Conservation (phyloP, 129 eudicot species). For the Rutidosis leptorrhynchoides region DNA sequence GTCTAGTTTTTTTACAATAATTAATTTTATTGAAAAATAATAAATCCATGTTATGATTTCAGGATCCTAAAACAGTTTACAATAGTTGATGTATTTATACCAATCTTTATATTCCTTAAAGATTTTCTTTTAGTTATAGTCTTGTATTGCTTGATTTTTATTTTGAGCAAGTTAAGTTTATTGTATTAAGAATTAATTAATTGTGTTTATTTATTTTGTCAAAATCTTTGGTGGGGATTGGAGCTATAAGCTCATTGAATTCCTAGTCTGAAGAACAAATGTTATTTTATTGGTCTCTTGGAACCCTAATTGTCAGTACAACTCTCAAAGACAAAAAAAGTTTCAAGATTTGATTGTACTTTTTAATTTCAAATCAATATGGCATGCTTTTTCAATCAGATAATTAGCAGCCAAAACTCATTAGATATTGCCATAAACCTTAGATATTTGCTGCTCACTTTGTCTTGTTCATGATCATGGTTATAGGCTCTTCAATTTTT, state of each 20-base stretch:
- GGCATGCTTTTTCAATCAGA: conserved; percentile 7
- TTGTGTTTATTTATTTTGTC: conserved; percentile 13
- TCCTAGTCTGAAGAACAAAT: conserved; percentile 17
- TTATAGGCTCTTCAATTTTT: not conserved
- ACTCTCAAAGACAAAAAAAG: conserved; percentile 15
- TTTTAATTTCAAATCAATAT: conserved; percentile 22
- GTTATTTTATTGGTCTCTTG: conserved; percentile 18
- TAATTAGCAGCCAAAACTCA: not conserved
- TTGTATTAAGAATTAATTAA: not conserved
- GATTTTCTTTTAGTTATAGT: not conserved
- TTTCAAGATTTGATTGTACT: conserved; percentile 22
- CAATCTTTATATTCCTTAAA: conserved; percentile 3
- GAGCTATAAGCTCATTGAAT: conserved; percentile 27
- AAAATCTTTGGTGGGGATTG: conserved; percentile 27
- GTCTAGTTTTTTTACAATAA: no score
- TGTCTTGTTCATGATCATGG: conserved; percentile 18
- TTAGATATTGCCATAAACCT: conserved; percentile 8
- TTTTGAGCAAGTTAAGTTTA: not conserved
- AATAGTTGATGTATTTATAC: not conserved
- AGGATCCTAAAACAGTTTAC: not conserved
- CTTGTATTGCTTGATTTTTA: not conserved
- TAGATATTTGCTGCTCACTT: not conserved
- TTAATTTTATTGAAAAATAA: no score
- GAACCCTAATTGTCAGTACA: conserved; percentile 38
- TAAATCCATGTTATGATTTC: not conserved